phyloP scores from a whole-genome alignment of 306 rosid species.

The Trifolium pratense region DNA sequence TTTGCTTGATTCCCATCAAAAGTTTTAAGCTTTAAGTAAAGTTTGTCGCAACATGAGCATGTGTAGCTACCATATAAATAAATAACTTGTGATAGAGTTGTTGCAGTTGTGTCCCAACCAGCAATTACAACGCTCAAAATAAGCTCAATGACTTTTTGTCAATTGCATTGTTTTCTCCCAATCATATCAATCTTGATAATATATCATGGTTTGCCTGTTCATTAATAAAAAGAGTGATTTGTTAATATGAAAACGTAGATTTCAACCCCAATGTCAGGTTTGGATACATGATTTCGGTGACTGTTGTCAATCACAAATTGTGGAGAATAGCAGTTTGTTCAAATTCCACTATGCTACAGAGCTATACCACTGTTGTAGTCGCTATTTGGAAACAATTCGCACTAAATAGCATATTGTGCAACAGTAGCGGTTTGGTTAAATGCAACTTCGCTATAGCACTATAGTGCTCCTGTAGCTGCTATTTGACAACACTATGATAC shows the following conservation, averaged over 20 bases:
- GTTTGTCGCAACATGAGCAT: conserved; percentile 18
- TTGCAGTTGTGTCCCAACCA: conserved; percentile 74
- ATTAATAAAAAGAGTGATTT: not conserved
- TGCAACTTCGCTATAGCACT: too few relatives aligned
- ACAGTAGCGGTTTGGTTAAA: too few relatives aligned
- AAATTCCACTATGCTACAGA: too few relatives aligned
- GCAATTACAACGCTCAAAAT: conserved; percentile 84
- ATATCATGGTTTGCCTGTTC: conserved; percentile 76
- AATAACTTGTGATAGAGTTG: conserved; percentile 79
- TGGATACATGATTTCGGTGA: not conserved
- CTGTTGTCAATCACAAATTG: too few relatives aligned
- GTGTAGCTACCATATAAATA: conserved; percentile 70
- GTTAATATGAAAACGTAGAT: not conserved
- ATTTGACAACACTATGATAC: not conserved
- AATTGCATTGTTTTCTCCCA: conserved; percentile 58
- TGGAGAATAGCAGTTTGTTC: too few relatives aligned
- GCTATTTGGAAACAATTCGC: too few relatives aligned
- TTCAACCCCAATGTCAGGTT: not conserved
- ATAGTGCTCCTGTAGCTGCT: too few relatives aligned
- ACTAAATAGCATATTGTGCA: too few relatives aligned
- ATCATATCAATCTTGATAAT: conserved; percentile 79
- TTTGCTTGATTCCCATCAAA: not conserved
- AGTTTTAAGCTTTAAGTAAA: not conserved
- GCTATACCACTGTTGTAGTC: too few relatives aligned
- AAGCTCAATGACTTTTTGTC: conserved; percentile 62